phyloP scores from a whole-genome alignment of 805 yeast genomes.

The Kazachstania kunashirensis region DNA sequence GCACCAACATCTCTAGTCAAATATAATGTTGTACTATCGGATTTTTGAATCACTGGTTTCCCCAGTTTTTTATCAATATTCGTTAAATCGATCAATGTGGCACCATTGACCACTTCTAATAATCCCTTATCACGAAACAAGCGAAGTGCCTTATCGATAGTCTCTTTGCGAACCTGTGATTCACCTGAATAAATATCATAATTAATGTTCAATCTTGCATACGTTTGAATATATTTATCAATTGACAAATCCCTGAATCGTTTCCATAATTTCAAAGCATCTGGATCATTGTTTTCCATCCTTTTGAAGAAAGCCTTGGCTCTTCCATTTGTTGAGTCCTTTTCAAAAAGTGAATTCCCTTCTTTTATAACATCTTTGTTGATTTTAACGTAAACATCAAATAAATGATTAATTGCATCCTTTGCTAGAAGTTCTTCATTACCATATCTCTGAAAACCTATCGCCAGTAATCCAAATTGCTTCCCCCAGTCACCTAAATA shows the following conservation, averaged over 20 bases:
- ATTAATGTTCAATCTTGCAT: slow-evolving; percentile 80
- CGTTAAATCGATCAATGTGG: slow-evolving; percentile 75
- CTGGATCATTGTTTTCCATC: slow-evolving; percentile 89
- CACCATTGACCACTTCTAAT: slow-evolving; percentile 81
- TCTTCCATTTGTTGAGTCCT: slow-evolving; percentile 54
- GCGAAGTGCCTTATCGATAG: slow-evolving; percentile 56
- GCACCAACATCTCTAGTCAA: slow-evolving; percentile 94
- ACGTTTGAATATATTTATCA: slow-evolving; percentile 73
- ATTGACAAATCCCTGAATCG: slow-evolving; percentile 83
- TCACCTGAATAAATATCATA: slow-evolving; percentile 91
- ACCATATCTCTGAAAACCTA: slow-evolving; percentile 83
- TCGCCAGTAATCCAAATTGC: slow-evolving; percentile 91
- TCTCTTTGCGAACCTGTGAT: slow-evolving; percentile 74
- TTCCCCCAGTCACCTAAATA: slow-evolving; percentile 99
- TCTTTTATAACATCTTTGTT: slow-evolving; percentile 61
- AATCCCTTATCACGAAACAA: slow-evolving; percentile 57
- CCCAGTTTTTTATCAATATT: slow-evolving; percentile 84
- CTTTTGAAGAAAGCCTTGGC: slow-evolving; percentile 79
- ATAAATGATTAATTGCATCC: slow-evolving; percentile 89
- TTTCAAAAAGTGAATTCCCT: slow-evolving; percentile 39
- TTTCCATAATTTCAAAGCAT: slow-evolving; percentile 71
- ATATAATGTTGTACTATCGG: slow-evolving; percentile 90
- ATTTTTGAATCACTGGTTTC: slow-evolving; percentile 81
- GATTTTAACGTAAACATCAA: slow-evolving; percentile 81
- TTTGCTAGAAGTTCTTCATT: slow-evolving; percentile 52